A percentile compares a stretch with the other conserved stretches of the same genome.
Conservation (phyloP, 352 stramenopile species). For the Pythium rhizo-oryzae region DNA sequence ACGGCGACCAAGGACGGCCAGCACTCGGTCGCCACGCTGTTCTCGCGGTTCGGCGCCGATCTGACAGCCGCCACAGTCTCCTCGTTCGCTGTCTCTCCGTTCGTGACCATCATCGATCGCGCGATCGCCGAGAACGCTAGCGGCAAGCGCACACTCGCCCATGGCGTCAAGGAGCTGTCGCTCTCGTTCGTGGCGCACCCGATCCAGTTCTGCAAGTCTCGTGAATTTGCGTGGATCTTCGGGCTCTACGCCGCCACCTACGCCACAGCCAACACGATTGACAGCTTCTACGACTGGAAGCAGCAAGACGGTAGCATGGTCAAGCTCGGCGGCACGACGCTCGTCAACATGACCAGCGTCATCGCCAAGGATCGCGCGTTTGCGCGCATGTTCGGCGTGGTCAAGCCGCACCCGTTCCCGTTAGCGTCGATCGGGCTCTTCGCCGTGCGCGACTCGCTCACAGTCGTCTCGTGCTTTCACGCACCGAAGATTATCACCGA, state of each 20-base stretch:
- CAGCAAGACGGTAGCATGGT: constrained; percentile 34
- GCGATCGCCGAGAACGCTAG: constrained; percentile 57
- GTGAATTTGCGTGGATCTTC: constrained; percentile 66
- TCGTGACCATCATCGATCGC: constrained; percentile 55
- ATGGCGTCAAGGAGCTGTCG: constrained; percentile 37
- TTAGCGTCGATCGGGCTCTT: constrained; percentile 54
- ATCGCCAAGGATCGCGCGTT: constrained; percentile 70
- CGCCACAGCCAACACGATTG: constrained; percentile 53
- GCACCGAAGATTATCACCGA: constrained; percentile 40
- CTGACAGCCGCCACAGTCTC: constrained; percentile 29
- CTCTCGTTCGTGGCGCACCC: constrained; percentile 36
- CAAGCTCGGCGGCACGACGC: constrained; percentile 54
- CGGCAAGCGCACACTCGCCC: constrained; percentile 35
- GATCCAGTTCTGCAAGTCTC: constrained; percentile 45
- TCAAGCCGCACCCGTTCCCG: constrained; percentile 45
- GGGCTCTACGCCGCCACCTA: constrained; percentile 68
- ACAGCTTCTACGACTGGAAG: constrained; percentile 51
- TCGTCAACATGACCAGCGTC: constrained; percentile 60
- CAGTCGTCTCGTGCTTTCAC: constrained; percentile 63
- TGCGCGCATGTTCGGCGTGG: constrained; percentile 63
- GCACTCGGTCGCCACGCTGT: constrained; percentile 17
- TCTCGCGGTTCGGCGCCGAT: constrained; percentile 33
- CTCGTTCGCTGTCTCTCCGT: constrained; percentile 43
- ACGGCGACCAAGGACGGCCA: constrained; percentile 8
- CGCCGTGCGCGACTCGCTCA: constrained; percentile 51